These are phyloP conservation scores for Phytophthora sansomeana DNA, from an alignment of 352 stramenopile genomes.

Conservation along the genomic window DNA sequence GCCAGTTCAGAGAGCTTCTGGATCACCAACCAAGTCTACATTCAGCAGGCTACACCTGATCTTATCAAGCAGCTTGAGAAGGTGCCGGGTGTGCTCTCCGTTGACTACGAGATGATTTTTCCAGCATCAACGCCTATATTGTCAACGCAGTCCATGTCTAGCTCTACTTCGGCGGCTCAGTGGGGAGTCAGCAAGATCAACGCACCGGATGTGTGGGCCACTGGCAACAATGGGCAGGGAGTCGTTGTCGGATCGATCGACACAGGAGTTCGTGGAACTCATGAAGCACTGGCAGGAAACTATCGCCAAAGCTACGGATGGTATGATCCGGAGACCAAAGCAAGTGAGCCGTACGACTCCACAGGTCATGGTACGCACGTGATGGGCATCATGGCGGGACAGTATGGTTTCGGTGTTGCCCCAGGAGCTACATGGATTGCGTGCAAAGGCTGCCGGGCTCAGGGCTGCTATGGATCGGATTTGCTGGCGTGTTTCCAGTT, in stretches of 20 bases:
- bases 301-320: conserved; percentile 59
- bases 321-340: conserved; percentile 60
- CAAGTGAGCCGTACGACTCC: conserved; percentile 48
- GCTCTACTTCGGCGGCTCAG: conserved; percentile 39
- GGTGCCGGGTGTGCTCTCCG: conserved; percentile 45
- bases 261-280: conserved; percentile 57
- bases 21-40: conserved; percentile 70
- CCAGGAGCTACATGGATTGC: conserved; percentile 63
- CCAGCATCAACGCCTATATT: conserved; percentile 40
- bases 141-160: conserved; percentile 42
- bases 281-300: conserved; percentile 52
- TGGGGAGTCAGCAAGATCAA: conserved; percentile 66
- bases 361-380: conserved; percentile 66
- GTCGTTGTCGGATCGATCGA: conserved; percentile 73
- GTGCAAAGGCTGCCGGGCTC: conserved; percentile 57
- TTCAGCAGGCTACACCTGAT: conserved; percentile 51
- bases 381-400: conserved; percentile 53
- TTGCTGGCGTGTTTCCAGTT: conserved; percentile 70
- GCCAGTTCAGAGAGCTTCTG: conserved; percentile 54
- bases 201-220: conserved; percentile 53
- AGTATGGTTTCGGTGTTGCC: conserved; percentile 60
- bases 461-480: conserved; percentile 53
- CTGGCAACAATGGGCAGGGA: conserved; percentile 56
- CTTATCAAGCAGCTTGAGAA: conserved; percentile 59
- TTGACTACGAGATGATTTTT: conserved; percentile 53